Evolutionary conservation across 352 stramenopile genomes (phyloP), one percentile per base, ranked within the genome.

Genomic region (Globisporangium heterothallicum): DNA sequence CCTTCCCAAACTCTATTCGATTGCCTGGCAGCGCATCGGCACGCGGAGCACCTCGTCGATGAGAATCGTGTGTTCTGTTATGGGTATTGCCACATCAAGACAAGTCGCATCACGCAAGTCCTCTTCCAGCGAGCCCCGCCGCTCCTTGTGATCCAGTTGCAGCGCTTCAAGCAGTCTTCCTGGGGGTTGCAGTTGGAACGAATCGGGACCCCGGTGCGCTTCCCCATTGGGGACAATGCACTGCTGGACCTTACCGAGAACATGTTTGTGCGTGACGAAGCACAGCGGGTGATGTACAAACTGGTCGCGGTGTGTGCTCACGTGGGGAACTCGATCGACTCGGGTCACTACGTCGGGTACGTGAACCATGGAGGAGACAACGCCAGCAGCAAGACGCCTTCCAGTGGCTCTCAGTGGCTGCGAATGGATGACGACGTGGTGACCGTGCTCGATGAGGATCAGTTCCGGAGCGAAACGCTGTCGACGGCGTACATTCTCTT

Each of bases 311-410:
- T 92, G 10, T 91, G 81, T n/a, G 67, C 78, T 40, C 83, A 94
- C 56, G 47, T 91, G 24, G 84, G 84, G 3, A 56, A 45, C 6
- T 75, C 68, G 0, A 66, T 89, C 26, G 64, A 88, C 51, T 61
- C 73, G 6, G 84, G 84, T 0, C 84, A 94, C 49, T 94, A 94
- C 55, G 64, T 94, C 16, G 75, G 76, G 16, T 94, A 91, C 43
- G 58, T 78, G 29, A 54, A 69, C 1, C 48, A 45, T 4, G 42
- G 12, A 2, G 12, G 14, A 42, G 19, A 1, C 8, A 44, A 19
- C 8, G 44, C 14, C 24, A 50, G 16, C 16, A 40, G 19, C 21
- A 18, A 53, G 18, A n/a, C n/a, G n/a, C n/a, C n/a, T n/a, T n/a
- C 22, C 2, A 52, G 12, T 35, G 40, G 25, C 24, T 8, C 27